phyloP scores from a whole-genome alignment of 331 rosid species.

The Rhamnella rubrinervis region DNA sequence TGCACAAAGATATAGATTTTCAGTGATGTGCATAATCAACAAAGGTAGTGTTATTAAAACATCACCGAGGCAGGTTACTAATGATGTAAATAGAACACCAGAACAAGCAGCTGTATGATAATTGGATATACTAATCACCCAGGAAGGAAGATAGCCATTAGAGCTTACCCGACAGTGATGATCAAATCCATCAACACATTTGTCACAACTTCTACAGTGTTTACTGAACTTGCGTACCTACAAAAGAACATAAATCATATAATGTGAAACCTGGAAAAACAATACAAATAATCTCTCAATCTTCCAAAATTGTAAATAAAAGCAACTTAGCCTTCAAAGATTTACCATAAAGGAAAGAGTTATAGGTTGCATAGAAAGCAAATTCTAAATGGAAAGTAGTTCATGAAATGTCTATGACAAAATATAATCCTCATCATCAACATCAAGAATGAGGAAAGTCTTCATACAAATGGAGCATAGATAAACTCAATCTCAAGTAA shows the following conservation, averaged over 20 bases:
- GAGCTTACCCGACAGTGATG: constrained; percentile 77
- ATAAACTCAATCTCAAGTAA: too few species aligned
- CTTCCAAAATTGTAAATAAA: too few species aligned
- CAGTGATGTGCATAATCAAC: constrained; percentile 20
- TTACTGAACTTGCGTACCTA: constrained; percentile 81
- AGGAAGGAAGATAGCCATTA: not conserved
- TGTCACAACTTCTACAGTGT: constrained; percentile 84
- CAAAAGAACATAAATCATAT: constrained; percentile 20
- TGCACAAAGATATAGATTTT: constrained; percentile 37
- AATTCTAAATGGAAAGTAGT: too few species aligned
- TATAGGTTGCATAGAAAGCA: too few species aligned
- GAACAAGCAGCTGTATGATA: not conserved
- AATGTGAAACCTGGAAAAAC: constrained; percentile 19
- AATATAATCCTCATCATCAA: too few species aligned
- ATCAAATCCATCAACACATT: constrained; percentile 88
- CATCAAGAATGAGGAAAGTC: too few species aligned
- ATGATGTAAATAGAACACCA: not conserved
- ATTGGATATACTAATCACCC: not conserved
- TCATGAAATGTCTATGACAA: too few species aligned
- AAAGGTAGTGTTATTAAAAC: not conserved
- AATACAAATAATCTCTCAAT: too few species aligned
- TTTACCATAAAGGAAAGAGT: too few species aligned
- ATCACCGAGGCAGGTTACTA: not conserved
- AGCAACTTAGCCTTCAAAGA: too few species aligned
- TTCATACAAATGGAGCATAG: too few species aligned